phyloP scores from a whole-genome alignment of 2,329 filamentous ascomycete genomes.

The Colletotrichum phormii region DNA sequence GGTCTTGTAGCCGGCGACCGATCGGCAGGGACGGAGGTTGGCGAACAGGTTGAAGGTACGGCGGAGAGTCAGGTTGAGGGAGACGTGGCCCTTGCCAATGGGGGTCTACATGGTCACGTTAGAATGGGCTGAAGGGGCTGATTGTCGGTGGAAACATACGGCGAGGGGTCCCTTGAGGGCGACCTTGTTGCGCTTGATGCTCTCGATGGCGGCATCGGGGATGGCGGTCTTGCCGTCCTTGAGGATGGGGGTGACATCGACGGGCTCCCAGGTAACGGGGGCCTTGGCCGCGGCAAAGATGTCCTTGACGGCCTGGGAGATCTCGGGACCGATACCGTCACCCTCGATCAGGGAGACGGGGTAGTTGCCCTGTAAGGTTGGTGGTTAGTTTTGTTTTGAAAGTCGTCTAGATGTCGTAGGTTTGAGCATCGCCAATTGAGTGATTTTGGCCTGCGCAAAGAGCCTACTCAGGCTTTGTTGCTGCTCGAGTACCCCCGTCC shows the following conservation, averaged over 20 bases:
- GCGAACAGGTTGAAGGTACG: conserved; percentile 99
- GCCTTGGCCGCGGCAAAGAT: conserved; percentile 97
- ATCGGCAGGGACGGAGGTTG: conserved; percentile 98
- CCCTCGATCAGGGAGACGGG: conserved; percentile 98
- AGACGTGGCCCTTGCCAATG: conserved; percentile 97
- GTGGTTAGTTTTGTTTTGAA: conserved; percentile 26
- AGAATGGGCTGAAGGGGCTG: background rate
- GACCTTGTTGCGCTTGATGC: conserved; percentile 94
- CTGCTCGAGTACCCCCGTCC: conserved; percentile 3
- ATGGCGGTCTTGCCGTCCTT: conserved; percentile 97
- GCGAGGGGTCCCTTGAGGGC: conserved; percentile 98
- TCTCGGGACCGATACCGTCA: conserved; percentile 98
- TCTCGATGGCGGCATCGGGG: conserved; percentile 90
- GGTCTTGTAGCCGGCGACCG: conserved; percentile 97
- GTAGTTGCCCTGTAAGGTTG: conserved; percentile 81
- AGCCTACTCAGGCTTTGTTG: conserved; percentile 29
- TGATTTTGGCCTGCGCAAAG: conserved; percentile 48
- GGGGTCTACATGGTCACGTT: conserved; percentile 37
- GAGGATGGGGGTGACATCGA: conserved; percentile 93
- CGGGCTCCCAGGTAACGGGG: conserved; percentile 95
- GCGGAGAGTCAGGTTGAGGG: conserved; percentile 97
- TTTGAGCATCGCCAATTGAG: conserved; percentile 45
- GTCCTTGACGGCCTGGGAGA: conserved; percentile 97
- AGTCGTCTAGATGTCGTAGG: background rate
- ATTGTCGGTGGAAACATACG: conserved; percentile 63